A percentile compares a stretch with the other conserved stretches of the same genome.
These are phyloP conservation scores for Cronartium quercuum DNA, from an alignment of 1,284 basidiomycete genomes.

Conservation along the genomic window DNA sequence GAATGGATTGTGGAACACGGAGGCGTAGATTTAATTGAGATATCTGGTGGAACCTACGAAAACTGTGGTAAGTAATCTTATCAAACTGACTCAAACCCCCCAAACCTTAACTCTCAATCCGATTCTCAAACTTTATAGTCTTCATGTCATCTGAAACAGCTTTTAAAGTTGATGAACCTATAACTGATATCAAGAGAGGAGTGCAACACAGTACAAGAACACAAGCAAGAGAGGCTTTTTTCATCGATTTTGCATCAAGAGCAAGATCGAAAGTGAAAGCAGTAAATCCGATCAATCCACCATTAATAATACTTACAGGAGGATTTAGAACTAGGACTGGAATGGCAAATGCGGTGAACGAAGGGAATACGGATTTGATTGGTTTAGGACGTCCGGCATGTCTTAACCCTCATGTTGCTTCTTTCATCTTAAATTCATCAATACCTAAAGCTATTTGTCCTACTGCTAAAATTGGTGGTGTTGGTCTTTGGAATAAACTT, in stretches of 20 bases:
- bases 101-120: no score
- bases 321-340: slow-evolving; percentile 7
- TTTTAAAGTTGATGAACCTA: no score
- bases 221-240: slow-evolving; percentile 4
- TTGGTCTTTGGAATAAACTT: not conserved
- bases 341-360: slow-evolving; percentile 2
- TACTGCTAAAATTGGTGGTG: not conserved
- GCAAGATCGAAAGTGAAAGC: not conserved
- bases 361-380: slow-evolving; percentile 8
- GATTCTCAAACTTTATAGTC: no score
- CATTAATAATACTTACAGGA: slow-evolving; percentile 3
- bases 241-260: not conserved
- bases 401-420: slow-evolving; percentile 4
- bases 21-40: slow-evolving; percentile 20
- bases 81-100: not conserved
- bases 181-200: no score
- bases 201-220: no score
- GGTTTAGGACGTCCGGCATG: slow-evolving; percentile 21
- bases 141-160: no score
- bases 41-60: slow-evolving; percentile 22
- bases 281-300: not conserved
- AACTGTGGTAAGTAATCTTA: not conserved
- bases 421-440: slow-evolving; percentile 1
- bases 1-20: slow-evolving; percentile 6
- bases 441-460: not conserved